Evolutionary conservation across 31 red algal species (phyloP).

Genomic region (Porphyra umbilicalis): DNA sequence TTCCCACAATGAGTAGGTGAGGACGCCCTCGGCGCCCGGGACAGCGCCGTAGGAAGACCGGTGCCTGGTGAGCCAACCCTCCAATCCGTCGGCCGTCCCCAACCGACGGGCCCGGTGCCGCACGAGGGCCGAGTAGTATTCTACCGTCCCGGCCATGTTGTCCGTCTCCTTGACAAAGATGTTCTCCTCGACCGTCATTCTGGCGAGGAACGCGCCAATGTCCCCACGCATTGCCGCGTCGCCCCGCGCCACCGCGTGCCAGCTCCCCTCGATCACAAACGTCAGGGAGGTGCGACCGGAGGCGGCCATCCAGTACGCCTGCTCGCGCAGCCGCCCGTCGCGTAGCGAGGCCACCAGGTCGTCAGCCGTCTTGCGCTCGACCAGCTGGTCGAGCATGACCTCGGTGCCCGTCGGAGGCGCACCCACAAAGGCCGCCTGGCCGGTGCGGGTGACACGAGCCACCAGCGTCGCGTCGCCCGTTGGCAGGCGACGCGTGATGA

Average conservation of each 20-base stretch:
- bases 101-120: background rate
- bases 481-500: background rate
- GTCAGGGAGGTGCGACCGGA: conserved; percentile 17
- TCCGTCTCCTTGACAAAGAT: conserved; percentile 55
- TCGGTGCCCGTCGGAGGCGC: conserved; percentile 21
- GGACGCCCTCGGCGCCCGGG: background rate
- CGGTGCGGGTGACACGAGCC: conserved; percentile 7
- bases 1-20: conserved; percentile 17
- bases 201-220: conserved; percentile 11
- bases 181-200: conserved; percentile 34
- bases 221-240: no score
- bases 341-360: conserved; percentile 46
- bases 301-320: conserved; percentile 41
- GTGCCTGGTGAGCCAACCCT: background rate
- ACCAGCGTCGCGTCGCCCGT: conserved; percentile 49
- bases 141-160: conserved; percentile 22
- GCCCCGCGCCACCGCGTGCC: background rate
- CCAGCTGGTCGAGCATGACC: conserved; percentile 56
- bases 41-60: background rate
- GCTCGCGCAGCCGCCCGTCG: conserved; percentile 42
- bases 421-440: background rate
- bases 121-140: conserved; percentile 36
- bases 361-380: conserved; percentile 62
- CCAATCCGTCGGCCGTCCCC: background rate
- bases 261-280: conserved; percentile 35